Percentiles rank a stretch among this genome's conserved stretches.
phyloP scores from a whole-genome alignment of 331 rosid genomes.

The Telfairia occidentalis region DNA sequence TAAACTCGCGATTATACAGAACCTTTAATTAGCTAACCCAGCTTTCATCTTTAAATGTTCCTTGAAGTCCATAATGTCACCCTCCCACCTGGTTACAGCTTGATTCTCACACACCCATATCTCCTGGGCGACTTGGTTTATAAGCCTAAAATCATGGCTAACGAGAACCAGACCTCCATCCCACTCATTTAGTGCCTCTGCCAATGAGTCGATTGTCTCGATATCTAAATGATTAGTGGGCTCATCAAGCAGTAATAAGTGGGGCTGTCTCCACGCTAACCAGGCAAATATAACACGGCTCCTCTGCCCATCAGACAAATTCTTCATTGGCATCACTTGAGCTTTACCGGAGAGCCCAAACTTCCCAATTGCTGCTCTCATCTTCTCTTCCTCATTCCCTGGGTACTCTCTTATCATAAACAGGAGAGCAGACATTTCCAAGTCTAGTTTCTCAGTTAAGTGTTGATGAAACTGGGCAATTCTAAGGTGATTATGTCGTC shows the following conservation, averaged over 20 bases:
- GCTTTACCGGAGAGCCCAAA: slow-evolving; percentile 90
- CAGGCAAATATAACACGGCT: slow-evolving; percentile 91
- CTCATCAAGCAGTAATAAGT: slow-evolving; percentile 77
- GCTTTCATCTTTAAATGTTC: slow-evolving; percentile 66
- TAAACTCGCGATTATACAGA: neutral
- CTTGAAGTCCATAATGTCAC: slow-evolving; percentile 92
- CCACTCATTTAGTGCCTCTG: slow-evolving; percentile 97
- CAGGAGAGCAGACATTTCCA: slow-evolving; percentile 80
- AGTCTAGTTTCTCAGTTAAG: slow-evolving; percentile 76
- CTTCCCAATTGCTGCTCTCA: slow-evolving; percentile 90
- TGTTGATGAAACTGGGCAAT: slow-evolving; percentile 97
- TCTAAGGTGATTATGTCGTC: slow-evolving; percentile 93
- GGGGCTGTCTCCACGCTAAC: slow-evolving; percentile 94
- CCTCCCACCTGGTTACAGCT: slow-evolving; percentile 79
- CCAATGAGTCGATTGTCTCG: slow-evolving; percentile 88
- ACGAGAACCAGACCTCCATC: slow-evolving; percentile 97
- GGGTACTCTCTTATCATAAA: slow-evolving; percentile 85
- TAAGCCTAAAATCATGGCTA: slow-evolving; percentile 97
- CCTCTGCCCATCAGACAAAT: slow-evolving; percentile 93
- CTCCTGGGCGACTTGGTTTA: slow-evolving; percentile 91
- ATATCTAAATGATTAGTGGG: slow-evolving; percentile 97
- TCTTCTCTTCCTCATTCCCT: slow-evolving; percentile 89
- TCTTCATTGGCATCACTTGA: slow-evolving; percentile 96
- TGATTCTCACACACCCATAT: slow-evolving; percentile 95
- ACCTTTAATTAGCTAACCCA: slow-evolving; percentile 52